Percentiles rank a stretch among this genome's conserved stretches.
Evolutionary conservation across 106 monocot species (phyloP).

Genomic region (Acorus gramineus): DNA sequence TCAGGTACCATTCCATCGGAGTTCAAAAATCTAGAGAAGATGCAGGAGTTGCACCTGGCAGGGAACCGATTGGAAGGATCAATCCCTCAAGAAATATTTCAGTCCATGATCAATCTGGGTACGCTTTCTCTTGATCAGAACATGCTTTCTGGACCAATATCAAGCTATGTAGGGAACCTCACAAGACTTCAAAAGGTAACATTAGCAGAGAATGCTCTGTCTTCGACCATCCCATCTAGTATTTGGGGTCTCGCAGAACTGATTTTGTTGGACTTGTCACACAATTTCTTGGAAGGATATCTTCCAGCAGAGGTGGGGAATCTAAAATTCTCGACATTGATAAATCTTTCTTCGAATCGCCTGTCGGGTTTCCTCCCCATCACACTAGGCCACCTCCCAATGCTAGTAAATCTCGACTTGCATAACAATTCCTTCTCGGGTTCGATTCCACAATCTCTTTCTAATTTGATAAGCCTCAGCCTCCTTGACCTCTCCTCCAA

Average conservation of each 20-base stretch:
- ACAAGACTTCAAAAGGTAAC: neutral
- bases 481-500: slow-evolving; percentile 8
- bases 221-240: slow-evolving; percentile 1
- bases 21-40: no score
- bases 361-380: neutral
- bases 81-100: no score
- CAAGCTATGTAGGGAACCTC: slow-evolving; percentile 6
- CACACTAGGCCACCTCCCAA: slow-evolving; percentile 1
- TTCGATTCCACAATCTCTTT: neutral
- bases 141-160: slow-evolving; percentile 1
- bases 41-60: no score
- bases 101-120: no score
- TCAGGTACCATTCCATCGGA: no score
- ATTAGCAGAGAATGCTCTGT: neutral
- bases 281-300: neutral
- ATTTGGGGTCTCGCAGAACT: neutral
- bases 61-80: no score
- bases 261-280: neutral
- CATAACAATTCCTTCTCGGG: slow-evolving; percentile 3
- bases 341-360: slow-evolving; percentile 1
- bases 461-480: neutral
- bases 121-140: neutral
- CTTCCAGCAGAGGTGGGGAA: neutral
- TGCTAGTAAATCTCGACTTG: neutral
- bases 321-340: neutral